Percentiles rank a stretch among this genome's conserved stretches.
phyloP scores from a whole-genome alignment of 352 stramenopile genomes.

The Globisporangium lucens region DNA sequence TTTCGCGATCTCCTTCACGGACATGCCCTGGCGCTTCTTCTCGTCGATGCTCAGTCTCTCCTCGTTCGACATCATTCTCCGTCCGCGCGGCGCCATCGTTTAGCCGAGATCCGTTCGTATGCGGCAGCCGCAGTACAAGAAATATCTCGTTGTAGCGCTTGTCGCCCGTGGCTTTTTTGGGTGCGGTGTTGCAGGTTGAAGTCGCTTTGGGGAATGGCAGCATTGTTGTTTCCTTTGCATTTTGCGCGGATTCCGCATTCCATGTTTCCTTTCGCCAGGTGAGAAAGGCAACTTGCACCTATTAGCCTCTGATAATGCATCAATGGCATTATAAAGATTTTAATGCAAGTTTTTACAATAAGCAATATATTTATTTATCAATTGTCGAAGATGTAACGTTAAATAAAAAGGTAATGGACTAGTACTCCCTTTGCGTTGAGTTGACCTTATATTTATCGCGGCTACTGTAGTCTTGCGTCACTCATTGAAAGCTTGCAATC shows the following conservation, averaged over 20 bases:
- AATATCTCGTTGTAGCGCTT: neutral
- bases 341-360: no score
- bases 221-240: neutral
- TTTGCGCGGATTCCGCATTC: constrained; percentile 9
- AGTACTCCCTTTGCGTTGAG: neutral
- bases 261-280: constrained; percentile 9
- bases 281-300: constrained; percentile 11
- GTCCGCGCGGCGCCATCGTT: constrained; percentile 39
- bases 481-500: neutral
- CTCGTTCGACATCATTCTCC: constrained; percentile 33
- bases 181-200: neutral
- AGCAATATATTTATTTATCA: no score
- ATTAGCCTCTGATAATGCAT: neutral
- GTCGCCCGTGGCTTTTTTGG: neutral
- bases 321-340: no score
- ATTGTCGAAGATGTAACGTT: no score
- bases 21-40: constrained; percentile 37
- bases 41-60: constrained; percentile 36
- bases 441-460: neutral
- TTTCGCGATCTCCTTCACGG: constrained; percentile 34
- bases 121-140: constrained; percentile 4
- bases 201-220: constrained; percentile 2
- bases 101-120: constrained; percentile 1
- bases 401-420: no score
- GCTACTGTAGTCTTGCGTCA: neutral